Percentiles rank a stretch among this genome's conserved stretches.
Conservation (phyloP, 2,329 filamentous ascomycete genomes). For the Calonectria naviculata region DNA sequence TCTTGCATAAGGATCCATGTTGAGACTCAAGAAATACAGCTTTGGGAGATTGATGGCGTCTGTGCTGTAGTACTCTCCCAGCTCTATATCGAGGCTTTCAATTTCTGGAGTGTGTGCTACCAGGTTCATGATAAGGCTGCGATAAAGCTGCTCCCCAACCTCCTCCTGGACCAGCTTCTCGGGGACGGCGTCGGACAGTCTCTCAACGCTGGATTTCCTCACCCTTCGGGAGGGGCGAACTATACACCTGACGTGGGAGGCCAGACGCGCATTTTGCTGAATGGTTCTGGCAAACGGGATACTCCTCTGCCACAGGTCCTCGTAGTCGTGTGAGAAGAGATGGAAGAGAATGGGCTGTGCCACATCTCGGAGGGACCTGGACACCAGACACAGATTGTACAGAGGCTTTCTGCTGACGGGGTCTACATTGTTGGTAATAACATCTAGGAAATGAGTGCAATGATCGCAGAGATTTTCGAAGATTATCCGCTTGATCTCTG, state of each 20-base stretch:
- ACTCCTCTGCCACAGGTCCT: not conserved
- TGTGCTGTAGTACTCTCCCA: not conserved
- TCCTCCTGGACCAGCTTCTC: not conserved
- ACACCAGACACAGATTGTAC: not conserved
- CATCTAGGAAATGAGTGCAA: not conserved
- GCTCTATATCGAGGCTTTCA: not conserved
- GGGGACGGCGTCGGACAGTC: not conserved
- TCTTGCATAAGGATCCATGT: not conserved
- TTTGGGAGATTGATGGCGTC: not conserved
- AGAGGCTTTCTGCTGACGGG: not conserved
- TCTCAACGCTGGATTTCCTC: not conserved
- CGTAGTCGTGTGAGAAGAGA: not conserved
- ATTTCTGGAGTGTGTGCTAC: not conserved
- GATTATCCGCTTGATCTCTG: conserved; percentile 1
- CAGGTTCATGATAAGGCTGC: conserved; percentile 3
- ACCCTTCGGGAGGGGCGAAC: not conserved
- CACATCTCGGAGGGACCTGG: conserved; percentile 1
- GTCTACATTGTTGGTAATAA: not conserved
- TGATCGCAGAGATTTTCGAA: conserved; percentile 7
- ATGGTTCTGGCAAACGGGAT: conserved; percentile 2
- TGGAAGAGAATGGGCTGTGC: conserved; percentile 11
- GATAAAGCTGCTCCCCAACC: not conserved
- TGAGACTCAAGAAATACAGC: not conserved
- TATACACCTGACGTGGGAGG: not conserved
- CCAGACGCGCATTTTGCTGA: not conserved